Conservation (phyloP, 2,329 filamentous ascomycete species). For the Aspergillus chevalieri region DNA sequence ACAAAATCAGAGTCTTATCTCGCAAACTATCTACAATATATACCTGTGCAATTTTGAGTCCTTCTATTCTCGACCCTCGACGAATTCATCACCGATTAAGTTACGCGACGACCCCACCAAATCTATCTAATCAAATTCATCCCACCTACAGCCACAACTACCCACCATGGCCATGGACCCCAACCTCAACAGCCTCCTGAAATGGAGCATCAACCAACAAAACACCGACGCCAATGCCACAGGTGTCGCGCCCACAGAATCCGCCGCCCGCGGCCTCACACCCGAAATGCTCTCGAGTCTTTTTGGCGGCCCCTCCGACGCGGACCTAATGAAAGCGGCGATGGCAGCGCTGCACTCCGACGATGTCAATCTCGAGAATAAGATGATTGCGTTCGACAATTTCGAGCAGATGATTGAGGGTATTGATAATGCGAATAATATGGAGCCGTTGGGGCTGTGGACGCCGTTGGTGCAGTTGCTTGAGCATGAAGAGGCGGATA, state of each 20-base stretch:
- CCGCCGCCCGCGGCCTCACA: constrained; percentile 47
- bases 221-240: constrained; percentile 29
- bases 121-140: no score
- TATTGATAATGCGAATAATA: constrained; percentile 95
- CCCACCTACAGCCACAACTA: background rate
- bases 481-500: constrained; percentile 60
- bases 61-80: no score
- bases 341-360: constrained; percentile 69
- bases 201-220: constrained; percentile 68
- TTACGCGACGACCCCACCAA: background rate
- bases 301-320: constrained; percentile 79
- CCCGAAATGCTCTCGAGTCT: constrained; percentile 66
- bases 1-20: background rate
- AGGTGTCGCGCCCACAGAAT: background rate
- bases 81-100: background rate
- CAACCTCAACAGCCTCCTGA: constrained; percentile 68
- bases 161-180: constrained; percentile 45
- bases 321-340: constrained; percentile 80
- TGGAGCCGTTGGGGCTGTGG: constrained; percentile 75
- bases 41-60: no score
- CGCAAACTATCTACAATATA: background rate
- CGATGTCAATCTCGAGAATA: constrained; percentile 64
- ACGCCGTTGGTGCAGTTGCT: constrained; percentile 69
- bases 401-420: constrained; percentile 87
- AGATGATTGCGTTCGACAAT: constrained; percentile 84